A percentile compares a stretch with the other conserved stretches of the same genome.
phyloP scores from a whole-genome alignment of 1,139 yeast genomes.

The Spathaspora sp. region DNA sequence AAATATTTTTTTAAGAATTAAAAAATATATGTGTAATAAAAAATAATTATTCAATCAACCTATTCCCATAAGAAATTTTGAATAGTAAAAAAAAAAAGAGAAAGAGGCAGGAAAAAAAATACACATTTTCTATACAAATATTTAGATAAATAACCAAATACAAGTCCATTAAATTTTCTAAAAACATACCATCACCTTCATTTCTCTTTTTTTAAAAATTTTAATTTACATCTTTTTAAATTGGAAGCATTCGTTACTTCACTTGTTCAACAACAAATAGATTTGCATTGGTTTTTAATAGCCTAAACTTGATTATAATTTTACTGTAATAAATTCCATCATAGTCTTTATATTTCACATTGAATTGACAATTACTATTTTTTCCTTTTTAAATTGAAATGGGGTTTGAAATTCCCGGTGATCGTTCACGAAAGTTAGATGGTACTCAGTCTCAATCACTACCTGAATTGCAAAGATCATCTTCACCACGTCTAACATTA shows the following conservation, averaged over 20 bases:
- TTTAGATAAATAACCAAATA: not conserved
- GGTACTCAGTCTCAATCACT: not conserved
- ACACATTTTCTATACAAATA: not conserved
- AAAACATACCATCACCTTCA: not conserved
- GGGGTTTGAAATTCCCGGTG: slow-evolving; percentile 1
- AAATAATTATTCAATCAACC: not conserved
- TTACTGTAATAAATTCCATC: not conserved
- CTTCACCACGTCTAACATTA: slow-evolving; percentile 7
- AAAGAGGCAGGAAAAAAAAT: not conserved
- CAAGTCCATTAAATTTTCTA: not conserved
- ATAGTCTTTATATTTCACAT: no score
- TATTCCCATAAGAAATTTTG: slow-evolving; percentile 1
- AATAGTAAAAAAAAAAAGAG: not conserved
- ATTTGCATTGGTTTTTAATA: not conserved
- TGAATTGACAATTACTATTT: not conserved
- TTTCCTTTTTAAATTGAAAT: not conserved
- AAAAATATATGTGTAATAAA: not conserved
- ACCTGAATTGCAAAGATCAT: not conserved
- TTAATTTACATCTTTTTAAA: no score
- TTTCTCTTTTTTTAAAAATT: not conserved
- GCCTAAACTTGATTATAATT: not conserved
- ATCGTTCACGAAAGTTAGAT: not conserved
- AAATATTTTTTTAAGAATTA: not conserved
- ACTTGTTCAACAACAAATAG: not conserved
- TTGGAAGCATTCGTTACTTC: not conserved